phyloP scores from a whole-genome alignment of 345 rosid genomes.

The Sisymbrium irio region DNA sequence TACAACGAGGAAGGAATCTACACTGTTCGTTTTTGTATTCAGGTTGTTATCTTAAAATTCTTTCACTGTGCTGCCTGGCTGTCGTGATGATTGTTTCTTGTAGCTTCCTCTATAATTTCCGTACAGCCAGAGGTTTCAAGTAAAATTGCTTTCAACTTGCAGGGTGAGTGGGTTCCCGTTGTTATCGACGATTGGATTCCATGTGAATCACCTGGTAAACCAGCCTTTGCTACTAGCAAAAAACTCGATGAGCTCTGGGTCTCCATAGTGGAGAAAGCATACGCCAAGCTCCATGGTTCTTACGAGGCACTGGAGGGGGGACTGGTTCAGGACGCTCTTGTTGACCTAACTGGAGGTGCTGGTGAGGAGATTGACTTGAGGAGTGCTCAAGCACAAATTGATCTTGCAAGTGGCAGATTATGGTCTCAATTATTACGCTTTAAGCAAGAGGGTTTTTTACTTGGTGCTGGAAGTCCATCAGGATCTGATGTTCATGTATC shows the following conservation, averaged over 20 bases:
- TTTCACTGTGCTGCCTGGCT: conserved; percentile 8
- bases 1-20: conserved; percentile 98
- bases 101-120: conserved; percentile 13
- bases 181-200: conserved; percentile 99
- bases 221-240: conserved; percentile 97
- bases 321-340: conserved; percentile 99
- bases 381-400: conserved; percentile 98
- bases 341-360: conserved; percentile 99
- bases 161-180: conserved; percentile 99
- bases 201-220: conserved; percentile 92
- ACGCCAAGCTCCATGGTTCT: conserved; percentile 98
- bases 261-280: conserved; percentile 93
- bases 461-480: conserved; percentile 99
- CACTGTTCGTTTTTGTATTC: conserved; percentile 98
- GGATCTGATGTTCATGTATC: conserved; percentile 99
- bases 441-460: conserved; percentile 97
- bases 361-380: conserved; percentile 99
- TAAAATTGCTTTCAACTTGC: conserved; percentile 25
- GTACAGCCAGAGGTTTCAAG: not conserved
- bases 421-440: conserved; percentile 98
- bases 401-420: conserved; percentile 98
- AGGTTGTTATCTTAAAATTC: conserved; percentile 51
- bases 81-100: conserved; percentile 13
- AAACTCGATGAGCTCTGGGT: conserved; percentile 96
- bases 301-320: conserved; percentile 99